Percentiles rank a stretch among this genome's conserved stretches.
phyloP scores from a whole-genome alignment of 2,329 filamentous ascomycete genomes.

The Samsoniella hepiali region DNA sequence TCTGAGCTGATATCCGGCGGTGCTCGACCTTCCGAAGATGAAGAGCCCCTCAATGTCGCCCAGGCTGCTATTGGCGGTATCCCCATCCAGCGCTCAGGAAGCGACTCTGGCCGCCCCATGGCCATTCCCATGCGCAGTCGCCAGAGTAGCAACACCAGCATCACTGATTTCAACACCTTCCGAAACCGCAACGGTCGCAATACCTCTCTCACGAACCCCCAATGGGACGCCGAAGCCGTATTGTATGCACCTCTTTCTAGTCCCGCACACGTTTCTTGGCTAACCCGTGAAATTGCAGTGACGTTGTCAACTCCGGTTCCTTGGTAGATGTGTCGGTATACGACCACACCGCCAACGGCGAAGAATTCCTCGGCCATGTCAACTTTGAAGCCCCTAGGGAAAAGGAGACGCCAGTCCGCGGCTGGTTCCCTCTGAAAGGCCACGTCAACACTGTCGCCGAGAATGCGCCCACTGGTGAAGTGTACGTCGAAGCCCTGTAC shows the following conservation, averaged over 20 bases:
- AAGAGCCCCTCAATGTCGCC: slow-evolving; percentile 47
- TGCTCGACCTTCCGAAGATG: slow-evolving; percentile 63
- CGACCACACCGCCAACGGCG: slow-evolving; percentile 72
- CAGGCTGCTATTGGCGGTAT: slow-evolving; percentile 54
- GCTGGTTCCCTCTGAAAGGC: slow-evolving; percentile 80
- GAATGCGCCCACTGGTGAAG: slow-evolving; percentile 77
- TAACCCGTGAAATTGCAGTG: slow-evolving; percentile 50
- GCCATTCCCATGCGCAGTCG: slow-evolving; percentile 96
- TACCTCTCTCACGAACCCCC: slow-evolving; percentile 70
- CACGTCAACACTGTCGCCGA: slow-evolving; percentile 69
- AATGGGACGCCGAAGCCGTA: slow-evolving; percentile 91
- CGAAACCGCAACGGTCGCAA: slow-evolving; percentile 55
- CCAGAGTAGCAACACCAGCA: slow-evolving; percentile 92
- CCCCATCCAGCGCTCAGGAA: slow-evolving; percentile 66
- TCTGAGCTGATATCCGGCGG: slow-evolving; percentile 94
- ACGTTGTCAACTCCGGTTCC: slow-evolving; percentile 88
- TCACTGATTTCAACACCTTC: slow-evolving; percentile 61
- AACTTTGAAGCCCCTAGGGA: slow-evolving; percentile 67
- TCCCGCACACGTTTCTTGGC: not conserved
- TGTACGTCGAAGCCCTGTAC: slow-evolving; percentile 82
- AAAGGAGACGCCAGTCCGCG: slow-evolving; percentile 69
- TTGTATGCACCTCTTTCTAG: slow-evolving; percentile 59
- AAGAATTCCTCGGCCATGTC: slow-evolving; percentile 89
- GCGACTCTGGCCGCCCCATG: slow-evolving; percentile 79
- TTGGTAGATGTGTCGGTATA: slow-evolving; percentile 93